phyloP scores from a whole-genome alignment of 192 early-diverging fungal genomes.

The Lobulomyces angularis region DNA sequence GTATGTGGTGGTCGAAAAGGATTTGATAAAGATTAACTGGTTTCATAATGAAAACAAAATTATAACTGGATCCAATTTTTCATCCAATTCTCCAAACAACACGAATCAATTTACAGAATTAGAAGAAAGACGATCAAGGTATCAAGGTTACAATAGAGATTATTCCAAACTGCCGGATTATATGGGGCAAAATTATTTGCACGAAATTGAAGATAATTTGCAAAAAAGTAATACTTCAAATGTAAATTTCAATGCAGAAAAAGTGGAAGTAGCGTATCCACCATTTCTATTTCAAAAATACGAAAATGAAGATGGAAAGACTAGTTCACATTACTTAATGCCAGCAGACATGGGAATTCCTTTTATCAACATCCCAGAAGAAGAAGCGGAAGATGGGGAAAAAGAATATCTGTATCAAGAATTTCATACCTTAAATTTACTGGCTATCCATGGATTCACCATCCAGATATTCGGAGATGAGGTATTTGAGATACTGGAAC shows the following conservation, averaged over 20 bases:
- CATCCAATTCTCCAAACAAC: neutral
- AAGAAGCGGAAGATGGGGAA: no score
- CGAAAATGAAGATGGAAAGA: no score
- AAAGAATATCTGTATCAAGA: neutral
- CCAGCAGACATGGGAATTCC: no score
- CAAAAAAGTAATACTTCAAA: no score
- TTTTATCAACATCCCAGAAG: no score
- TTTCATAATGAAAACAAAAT: constrained; percentile 19
- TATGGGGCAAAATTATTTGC: neutral
- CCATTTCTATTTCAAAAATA: no score
- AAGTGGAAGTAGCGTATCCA: no score
- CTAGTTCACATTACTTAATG: no score
- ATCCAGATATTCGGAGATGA: neutral
- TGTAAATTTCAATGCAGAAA: no score
- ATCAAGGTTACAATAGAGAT: neutral
- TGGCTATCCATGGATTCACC: constrained; percentile 9
- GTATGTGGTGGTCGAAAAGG: constrained; percentile 37
- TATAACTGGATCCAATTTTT: neutral
- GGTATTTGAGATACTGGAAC: neutral
- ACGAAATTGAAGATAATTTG: no score
- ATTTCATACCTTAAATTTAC: constrained; percentile 1
- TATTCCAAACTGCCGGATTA: neutral
- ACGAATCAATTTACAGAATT: neutral
- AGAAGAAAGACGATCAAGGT: neutral
- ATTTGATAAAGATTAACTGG: constrained; percentile 40